Evolutionary conservation across 305 asterid genomes (phyloP), one percentile per base, ranked within the genome.

Genomic region (Fraxinus nigra): DNA sequence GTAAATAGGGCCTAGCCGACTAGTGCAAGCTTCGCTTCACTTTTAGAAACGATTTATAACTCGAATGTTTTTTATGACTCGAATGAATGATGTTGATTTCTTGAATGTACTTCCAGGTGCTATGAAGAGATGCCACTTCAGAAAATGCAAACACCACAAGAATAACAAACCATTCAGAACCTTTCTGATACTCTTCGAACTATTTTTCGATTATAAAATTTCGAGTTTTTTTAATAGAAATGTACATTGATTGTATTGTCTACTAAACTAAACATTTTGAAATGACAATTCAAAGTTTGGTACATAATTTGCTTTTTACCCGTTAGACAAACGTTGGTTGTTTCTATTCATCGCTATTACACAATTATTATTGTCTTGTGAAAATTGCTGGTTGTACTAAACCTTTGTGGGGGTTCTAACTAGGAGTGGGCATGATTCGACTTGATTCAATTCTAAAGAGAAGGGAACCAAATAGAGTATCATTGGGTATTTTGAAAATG

Each of bases 61-160:
- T n/a, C n/a, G n/a, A n/a, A n/a, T n/a, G n/a, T n/a, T n/a, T 54
- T 54, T 54, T 34, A n/a, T 54, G 6, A 2, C 24, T 54, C 24
- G 9, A 51, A 51, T 51, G 5, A 38, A 37, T 37, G 24, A 56
- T 59, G 33, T 22, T 0, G 2, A 32, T 7, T 63, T 38, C 70
- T 2, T 63, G 85, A 78, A 61, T 0, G 30, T 18, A 0, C 3
- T 81, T 88, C 78, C 88, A 96, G 98, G 99, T 94, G 98, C 86
- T 96, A 92, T 4, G 98, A 97, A 81, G 98, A 97, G 86, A 94
- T 97, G 99, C 98, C 99, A 5, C 98, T 97, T 63, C 99, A 97
- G 88, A 98, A 94, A 91, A 88, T 93, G 94, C 99, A 97, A 92
- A 98, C 98, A 76, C 85, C 88, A 5, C 97, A 97, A 87, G 99